Evolutionary conservation across 306 rosid genomes (phyloP), one percentile per base, ranked within the genome.

Genomic region (Pueraria montana): DNA sequence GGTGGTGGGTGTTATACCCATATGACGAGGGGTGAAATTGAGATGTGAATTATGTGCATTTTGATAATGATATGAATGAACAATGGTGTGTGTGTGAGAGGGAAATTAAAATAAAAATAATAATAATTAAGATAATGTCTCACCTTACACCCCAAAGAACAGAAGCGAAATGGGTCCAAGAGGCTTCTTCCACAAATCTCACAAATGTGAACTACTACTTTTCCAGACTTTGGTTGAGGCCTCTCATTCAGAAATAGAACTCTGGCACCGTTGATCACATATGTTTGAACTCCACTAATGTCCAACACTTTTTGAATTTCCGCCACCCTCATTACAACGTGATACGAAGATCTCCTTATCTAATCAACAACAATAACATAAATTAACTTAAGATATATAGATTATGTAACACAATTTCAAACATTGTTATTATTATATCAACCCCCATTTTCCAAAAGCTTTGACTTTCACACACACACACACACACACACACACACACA

Each of bases 141-240:
- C 30, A 95, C 99, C 99, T 95, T 95, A 78, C 99, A 95, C 23
- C 99, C 99, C 63, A 95, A 89, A 70, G 99, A 95, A 83, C 99
- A 95, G 81, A 92, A 95, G 4, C 96, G 92, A 82, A 95, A 90
- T 0, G 95, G 88, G 89, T 95, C 99, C 89, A 95, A 85, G n/a
- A 95, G 91, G 81, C 93, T 87, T 88, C 99, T 92, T 49, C 89
- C 86, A 74, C 99, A 95, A 83, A 92, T 91, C 91, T 95, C 96
- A 87, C 99, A 95, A 80, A 92, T 86, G 88, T 93, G 95, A 46
- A 94, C 65, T 2, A 89, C 97, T 18, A 91, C 92, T 85, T 93
- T 93, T 32, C 91, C 97, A 66, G 97, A 81, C 59, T 92, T 95
- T 2, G 92, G 98, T 61, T 93, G 99, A 70, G 99, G 99, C 88